phyloP scores from a whole-genome alignment of 2,329 filamentous ascomycete species.

The Colletotrichum trifolii region DNA sequence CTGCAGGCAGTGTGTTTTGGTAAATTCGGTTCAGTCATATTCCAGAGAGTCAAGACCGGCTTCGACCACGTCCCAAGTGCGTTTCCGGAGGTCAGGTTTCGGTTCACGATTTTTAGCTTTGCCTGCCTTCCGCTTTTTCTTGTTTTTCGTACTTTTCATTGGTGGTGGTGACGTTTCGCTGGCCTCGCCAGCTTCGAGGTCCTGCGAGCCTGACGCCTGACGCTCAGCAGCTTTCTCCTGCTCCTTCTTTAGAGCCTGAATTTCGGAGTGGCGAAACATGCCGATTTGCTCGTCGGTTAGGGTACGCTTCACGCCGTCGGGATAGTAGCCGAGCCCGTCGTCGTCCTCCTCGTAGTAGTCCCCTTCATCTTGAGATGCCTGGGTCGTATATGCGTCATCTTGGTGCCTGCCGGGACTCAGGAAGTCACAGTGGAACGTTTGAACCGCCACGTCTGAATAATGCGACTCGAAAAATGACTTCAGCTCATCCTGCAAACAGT shows the following conservation, averaged over 20 bases:
- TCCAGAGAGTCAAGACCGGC: slow-evolving; percentile 68
- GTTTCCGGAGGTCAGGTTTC: slow-evolving; percentile 72
- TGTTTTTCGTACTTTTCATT: slow-evolving; percentile 42
- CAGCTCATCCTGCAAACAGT: slow-evolving; percentile 65
- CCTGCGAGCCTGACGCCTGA: not conserved
- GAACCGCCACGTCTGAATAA: slow-evolving; percentile 61
- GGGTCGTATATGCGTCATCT: slow-evolving; percentile 38
- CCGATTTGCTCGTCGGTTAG: slow-evolving; percentile 91
- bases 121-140: slow-evolving; percentile 52
- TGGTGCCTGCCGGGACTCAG: slow-evolving; percentile 45
- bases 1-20: not conserved
- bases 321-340: slow-evolving; percentile 83
- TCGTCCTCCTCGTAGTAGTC: slow-evolving; percentile 60
- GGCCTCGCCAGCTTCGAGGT: slow-evolving; percentile 44
- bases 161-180: slow-evolving; percentile 35
- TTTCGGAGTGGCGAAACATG: slow-evolving; percentile 90
- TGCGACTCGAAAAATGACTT: slow-evolving; percentile 68
- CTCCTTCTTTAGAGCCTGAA: slow-evolving; percentile 70
- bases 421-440: slow-evolving; percentile 60
- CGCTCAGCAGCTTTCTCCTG: slow-evolving; percentile 48
- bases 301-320: slow-evolving; percentile 87
- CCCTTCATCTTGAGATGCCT: slow-evolving; percentile 41
- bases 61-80: slow-evolving; percentile 75
- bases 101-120: slow-evolving; percentile 55
- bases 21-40: slow-evolving; percentile 57